phyloP scores from a whole-genome alignment of 768 basidiomycete species.

The Russula earlei region DNA sequence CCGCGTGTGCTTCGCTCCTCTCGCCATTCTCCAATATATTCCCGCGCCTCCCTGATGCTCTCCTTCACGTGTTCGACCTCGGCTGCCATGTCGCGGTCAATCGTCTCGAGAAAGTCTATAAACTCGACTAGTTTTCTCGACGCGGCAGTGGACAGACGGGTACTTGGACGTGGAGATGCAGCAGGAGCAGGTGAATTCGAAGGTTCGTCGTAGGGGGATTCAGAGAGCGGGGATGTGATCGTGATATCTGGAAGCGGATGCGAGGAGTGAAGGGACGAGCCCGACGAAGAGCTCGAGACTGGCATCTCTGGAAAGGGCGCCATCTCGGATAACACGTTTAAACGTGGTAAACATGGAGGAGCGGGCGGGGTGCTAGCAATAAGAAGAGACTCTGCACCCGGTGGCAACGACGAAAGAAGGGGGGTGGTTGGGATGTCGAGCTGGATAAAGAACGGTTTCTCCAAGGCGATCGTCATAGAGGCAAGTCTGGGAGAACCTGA shows the following conservation, averaged over 20 bases:
- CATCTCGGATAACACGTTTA: not conserved
- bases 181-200: not conserved
- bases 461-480: not conserved
- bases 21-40: constrained; percentile 13
- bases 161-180: not conserved
- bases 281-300: not conserved
- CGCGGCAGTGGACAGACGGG: not conserved
- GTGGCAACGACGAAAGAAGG: constrained; percentile 12
- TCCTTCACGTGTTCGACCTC: constrained; percentile 17
- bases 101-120: constrained; percentile 15
- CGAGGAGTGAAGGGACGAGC: not conserved
- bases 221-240: constrained; percentile 12
- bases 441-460: constrained; percentile 4
- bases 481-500: not conserved
- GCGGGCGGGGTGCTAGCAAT: not conserved
- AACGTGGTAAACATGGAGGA: not conserved
- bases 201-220: not conserved
- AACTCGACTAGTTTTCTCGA: constrained; percentile 13
- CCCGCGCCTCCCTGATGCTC: constrained; percentile 16
- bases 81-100: constrained; percentile 16
- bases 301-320: not conserved
- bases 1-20: constrained; percentile 5
- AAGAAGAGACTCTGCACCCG: not conserved
- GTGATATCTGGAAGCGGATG: constrained; percentile 16
- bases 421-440: constrained; percentile 16